Conservation (phyloP, 2,329 filamentous ascomycete species). For the Xylariaceae sp. region DNA sequence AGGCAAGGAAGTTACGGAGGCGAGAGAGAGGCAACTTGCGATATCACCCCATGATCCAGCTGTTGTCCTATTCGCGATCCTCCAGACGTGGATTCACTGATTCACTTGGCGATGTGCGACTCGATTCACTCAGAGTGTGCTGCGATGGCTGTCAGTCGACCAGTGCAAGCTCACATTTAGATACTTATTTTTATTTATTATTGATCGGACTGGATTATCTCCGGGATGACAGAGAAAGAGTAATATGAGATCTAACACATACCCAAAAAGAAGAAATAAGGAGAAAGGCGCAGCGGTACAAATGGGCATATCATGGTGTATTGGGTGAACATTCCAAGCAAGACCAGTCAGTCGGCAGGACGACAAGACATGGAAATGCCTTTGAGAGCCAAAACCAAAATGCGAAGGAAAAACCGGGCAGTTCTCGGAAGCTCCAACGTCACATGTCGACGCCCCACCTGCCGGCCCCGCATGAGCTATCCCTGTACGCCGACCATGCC, state of each 20-base stretch:
- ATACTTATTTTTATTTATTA: too few relatives aligned
- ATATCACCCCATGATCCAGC: constrained; percentile 15
- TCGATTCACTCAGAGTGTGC: background rate
- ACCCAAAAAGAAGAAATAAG: background rate
- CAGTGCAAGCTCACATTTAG: background rate
- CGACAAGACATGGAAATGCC: background rate
- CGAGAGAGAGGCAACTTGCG: background rate
- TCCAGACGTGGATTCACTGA: background rate
- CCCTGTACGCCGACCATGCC: background rate
- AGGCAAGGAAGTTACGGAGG: background rate
- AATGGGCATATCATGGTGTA: background rate
- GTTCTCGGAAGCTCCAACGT: background rate
- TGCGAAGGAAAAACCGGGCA: background rate
- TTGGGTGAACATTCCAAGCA: background rate
- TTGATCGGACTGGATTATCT: too few relatives aligned
- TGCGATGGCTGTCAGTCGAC: background rate
- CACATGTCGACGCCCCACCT: background rate
- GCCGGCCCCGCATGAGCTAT: background rate
- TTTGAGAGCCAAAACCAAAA: background rate
- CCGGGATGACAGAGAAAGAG: too few relatives aligned
- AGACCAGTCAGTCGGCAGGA: background rate
- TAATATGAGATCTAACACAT: too few relatives aligned
- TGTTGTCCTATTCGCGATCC: background rate
- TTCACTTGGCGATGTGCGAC: background rate
- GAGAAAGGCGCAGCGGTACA: background rate